Percentiles rank a stretch among this genome's conserved stretches.
phyloP scores from a whole-genome alignment of 495 filamentous ascomycete species.

The Bathelium albidoporum region DNA sequence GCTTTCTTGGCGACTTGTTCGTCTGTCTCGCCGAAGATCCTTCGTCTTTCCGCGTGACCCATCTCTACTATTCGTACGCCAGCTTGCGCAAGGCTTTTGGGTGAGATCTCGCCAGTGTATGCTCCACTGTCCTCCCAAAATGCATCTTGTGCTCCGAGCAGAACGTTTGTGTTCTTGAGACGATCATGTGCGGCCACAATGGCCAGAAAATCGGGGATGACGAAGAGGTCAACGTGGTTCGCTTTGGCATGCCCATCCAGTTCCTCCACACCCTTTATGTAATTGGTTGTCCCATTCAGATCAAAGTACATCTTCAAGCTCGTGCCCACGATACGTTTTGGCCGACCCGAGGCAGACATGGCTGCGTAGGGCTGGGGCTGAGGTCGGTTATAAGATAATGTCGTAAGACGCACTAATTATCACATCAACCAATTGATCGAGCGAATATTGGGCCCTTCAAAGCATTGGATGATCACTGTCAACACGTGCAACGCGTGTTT shows the following conservation, averaged over 20 bases:
- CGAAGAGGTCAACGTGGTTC: constrained; percentile 42
- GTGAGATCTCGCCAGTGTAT: constrained; percentile 69
- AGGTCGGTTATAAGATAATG: too few relatives aligned
- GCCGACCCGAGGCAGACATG: constrained; percentile 35
- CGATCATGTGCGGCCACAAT: constrained; percentile 47
- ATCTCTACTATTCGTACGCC: constrained; percentile 64
- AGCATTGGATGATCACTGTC: neutral
- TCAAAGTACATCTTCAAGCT: constrained; percentile 81
- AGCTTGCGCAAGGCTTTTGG: constrained; percentile 49
- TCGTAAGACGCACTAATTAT: too few relatives aligned
- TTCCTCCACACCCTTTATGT: constrained; percentile 47
- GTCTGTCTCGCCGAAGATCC: constrained; percentile 63
- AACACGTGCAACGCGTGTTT: neutral
- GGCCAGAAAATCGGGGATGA: constrained; percentile 68
- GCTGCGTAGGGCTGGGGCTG: neutral
- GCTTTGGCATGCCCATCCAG: constrained; percentile 29
- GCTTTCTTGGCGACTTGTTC: constrained; percentile 54
- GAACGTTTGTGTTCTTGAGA: constrained; percentile 36
- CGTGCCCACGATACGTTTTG: constrained; percentile 63
- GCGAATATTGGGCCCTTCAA: neutral
- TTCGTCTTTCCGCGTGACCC: constrained; percentile 66
- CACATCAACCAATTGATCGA: too few relatives aligned
- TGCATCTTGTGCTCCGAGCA: constrained; percentile 68
- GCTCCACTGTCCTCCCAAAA: constrained; percentile 55
- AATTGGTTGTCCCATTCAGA: constrained; percentile 50